Conservation (phyloP, 2,329 filamentous ascomycete species). For the Tothia fuscella region DNA sequence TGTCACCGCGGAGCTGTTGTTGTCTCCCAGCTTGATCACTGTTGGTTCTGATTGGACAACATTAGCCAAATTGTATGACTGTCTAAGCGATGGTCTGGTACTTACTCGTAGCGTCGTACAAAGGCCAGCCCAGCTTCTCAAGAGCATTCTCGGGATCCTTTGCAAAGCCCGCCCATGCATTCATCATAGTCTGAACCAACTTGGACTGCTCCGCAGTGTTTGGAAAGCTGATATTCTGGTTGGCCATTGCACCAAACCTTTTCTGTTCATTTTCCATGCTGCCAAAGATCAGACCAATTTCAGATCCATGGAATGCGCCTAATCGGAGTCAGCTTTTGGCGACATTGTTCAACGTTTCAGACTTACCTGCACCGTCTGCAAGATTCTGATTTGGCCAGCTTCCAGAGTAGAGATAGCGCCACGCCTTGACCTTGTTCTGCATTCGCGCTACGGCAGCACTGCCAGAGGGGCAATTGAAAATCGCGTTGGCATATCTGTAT, state of each 20-base stretch:
- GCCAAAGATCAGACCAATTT: slow-evolving; percentile 8
- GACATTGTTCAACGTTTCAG: too few relatives aligned
- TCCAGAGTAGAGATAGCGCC: slow-evolving; percentile 7
- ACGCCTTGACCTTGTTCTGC: slow-evolving; percentile 1
- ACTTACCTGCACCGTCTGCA: too few relatives aligned
- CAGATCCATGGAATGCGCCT: slow-evolving; percentile 6
- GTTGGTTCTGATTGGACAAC: too few relatives aligned
- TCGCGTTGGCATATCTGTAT: background rate
- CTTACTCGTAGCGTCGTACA: slow-evolving; percentile 10
- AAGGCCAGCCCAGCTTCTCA: slow-evolving; percentile 6
- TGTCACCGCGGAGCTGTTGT: background rate
- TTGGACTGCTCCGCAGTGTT: background rate
- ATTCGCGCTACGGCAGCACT: background rate
- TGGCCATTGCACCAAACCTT: background rate
- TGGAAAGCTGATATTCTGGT: slow-evolving; percentile 3
- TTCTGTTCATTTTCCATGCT: background rate
- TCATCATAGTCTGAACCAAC: slow-evolving; percentile 4
- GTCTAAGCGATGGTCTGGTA: too few relatives aligned
- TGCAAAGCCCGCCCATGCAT: slow-evolving; percentile 8
- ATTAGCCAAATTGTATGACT: too few relatives aligned
- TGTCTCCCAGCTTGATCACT: background rate
- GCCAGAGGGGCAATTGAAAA: background rate
- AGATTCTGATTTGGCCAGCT: slow-evolving; percentile 8
- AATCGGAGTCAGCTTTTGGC: too few relatives aligned
- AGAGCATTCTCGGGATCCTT: slow-evolving; percentile 9